These are phyloP conservation scores for Termitomyces titanicus DNA, from an alignment of 768 basidiomycete species.

Conservation along the genomic window DNA sequence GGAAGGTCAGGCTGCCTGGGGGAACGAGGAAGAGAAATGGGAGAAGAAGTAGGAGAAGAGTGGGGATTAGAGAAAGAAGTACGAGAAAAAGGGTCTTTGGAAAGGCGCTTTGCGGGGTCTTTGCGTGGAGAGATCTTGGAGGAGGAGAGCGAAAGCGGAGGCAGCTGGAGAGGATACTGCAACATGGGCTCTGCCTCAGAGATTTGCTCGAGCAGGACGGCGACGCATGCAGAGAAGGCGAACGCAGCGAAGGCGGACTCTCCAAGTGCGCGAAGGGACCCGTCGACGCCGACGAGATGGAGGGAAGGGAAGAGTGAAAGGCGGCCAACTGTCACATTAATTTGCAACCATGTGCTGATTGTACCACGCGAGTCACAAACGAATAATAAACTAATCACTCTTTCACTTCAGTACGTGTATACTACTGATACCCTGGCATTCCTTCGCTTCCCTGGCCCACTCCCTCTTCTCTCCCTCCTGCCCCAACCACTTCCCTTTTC, in stretches of 20 bases:
- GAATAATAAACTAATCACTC: no score
- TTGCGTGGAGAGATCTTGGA: slow-evolving; percentile 28
- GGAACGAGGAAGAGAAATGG: slow-evolving; percentile 31
- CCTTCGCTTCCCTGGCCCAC: no score
- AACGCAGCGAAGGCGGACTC: slow-evolving; percentile 18
- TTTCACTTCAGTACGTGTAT: no score
- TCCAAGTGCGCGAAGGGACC: slow-evolving; percentile 18
- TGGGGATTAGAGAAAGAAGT: slow-evolving; percentile 23
- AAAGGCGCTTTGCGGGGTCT: slow-evolving; percentile 34
- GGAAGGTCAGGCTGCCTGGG: slow-evolving; percentile 26
- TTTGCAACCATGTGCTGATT: slow-evolving; percentile 11
- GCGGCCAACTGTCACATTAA: slow-evolving; percentile 18
- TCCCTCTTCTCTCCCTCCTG: no score
- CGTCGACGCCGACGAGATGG: slow-evolving; percentile 21
- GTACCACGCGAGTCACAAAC: slow-evolving; percentile 4
- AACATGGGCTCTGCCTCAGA: slow-evolving; percentile 58
- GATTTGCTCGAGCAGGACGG: slow-evolving; percentile 25
- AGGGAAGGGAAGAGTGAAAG: slow-evolving; percentile 16
- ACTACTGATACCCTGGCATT: no score
- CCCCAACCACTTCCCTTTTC: slow-evolving; percentile 7
- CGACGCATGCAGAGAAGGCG: slow-evolving; percentile 18
- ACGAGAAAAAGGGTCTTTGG: slow-evolving; percentile 33
- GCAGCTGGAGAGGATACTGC: slow-evolving; percentile 49
- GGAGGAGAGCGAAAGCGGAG: slow-evolving; percentile 35
- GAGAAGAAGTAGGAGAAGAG: slow-evolving; percentile 23